phyloP scores from a whole-genome alignment of 2,329 filamentous ascomycete genomes.

The Penicillium sp. region DNA sequence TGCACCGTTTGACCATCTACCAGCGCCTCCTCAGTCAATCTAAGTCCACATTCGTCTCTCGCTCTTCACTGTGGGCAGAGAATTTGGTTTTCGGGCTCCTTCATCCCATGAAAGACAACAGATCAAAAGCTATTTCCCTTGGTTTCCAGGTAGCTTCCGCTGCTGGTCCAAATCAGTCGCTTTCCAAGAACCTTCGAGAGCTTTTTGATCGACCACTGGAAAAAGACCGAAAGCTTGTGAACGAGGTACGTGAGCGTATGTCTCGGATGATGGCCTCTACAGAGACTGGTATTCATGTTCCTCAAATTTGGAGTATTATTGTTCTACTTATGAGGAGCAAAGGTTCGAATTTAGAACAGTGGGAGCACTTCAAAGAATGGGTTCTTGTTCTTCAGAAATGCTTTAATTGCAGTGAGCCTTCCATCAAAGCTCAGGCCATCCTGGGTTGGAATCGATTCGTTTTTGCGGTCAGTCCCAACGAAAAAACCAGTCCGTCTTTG shows the following conservation, averaged over 20 bases:
- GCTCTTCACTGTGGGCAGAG: constrained; percentile 73
- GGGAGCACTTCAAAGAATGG: constrained; percentile 74
- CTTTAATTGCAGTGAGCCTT: constrained; percentile 74
- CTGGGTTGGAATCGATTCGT: constrained; percentile 83
- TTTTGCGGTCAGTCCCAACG: constrained; percentile 68
- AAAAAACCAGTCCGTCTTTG: constrained; percentile 55
- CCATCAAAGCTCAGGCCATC: constrained; percentile 74
- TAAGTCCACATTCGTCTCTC: constrained; percentile 66
- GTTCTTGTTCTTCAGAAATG: constrained; percentile 76
- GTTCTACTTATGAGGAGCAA: constrained; percentile 71
- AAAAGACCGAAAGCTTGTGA: constrained; percentile 63
- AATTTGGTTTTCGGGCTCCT: constrained; percentile 81
- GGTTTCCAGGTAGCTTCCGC: constrained; percentile 69
- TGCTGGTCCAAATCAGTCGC: constrained; percentile 67
- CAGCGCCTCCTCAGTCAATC: constrained; percentile 72
- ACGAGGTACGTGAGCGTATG: constrained; percentile 68
- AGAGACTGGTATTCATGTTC: constrained; percentile 65
- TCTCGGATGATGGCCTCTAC: constrained; percentile 64
- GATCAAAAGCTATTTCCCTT: constrained; percentile 70
- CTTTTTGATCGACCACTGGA: constrained; percentile 52
- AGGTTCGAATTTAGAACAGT: constrained; percentile 60
- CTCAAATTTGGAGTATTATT: constrained; percentile 85
- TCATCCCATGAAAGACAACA: constrained; percentile 74
- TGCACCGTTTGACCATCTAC: constrained; percentile 76
- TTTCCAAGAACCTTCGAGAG: constrained; percentile 63